A percentile compares a stretch with the other conserved stretches of the same genome.
These are phyloP conservation scores for Tetracladium maxilliforme DNA, from an alignment of 2,329 filamentous ascomycete species.

Conservation along the genomic window DNA sequence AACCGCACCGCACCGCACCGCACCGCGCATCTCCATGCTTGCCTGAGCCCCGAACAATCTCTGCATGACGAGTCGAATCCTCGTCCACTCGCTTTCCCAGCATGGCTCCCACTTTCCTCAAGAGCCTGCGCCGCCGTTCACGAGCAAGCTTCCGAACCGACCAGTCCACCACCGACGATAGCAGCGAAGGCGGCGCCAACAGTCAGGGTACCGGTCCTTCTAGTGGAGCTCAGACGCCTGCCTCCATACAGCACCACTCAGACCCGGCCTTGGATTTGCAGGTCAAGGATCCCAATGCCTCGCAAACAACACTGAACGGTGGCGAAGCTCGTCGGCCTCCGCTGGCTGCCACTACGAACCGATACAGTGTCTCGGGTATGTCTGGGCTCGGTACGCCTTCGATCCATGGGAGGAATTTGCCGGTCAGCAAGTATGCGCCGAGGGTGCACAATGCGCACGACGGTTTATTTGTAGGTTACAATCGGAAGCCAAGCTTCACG, in stretches of 20 bases:
- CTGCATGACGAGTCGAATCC: too few species aligned
- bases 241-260: conserved; percentile 53
- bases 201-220: conserved; percentile 46
- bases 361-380: conserved; percentile 51
- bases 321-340: too few species aligned
- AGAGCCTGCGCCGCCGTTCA: conserved; percentile 63
- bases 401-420: too few species aligned
- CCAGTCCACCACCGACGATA: conserved; percentile 44
- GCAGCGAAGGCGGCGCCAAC: conserved; percentile 38
- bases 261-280: conserved; percentile 52
- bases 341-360: conserved; percentile 31
- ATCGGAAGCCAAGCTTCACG: too few species aligned
- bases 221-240: conserved; percentile 59
- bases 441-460: too few species aligned
- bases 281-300: conserved; percentile 26
- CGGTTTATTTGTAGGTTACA: conserved; percentile 80
- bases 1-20: too few species aligned
- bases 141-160: conserved; percentile 58
- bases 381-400: conserved; percentile 42
- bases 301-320: too few species aligned
- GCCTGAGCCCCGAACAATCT: too few species aligned
- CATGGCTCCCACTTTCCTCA: conserved; percentile 58
- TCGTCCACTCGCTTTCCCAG: too few species aligned
- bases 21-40: too few species aligned
- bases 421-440: too few species aligned